Evolutionary conservation across 176 grass and related monocot species (phyloP).

Genomic region (Hordeum vulgare): MorexV3_pseudomolecules_assembly NC_058518.1:72121529-72122028

Average conservation of each 20-base stretch:
- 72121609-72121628: neutral
- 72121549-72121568: slow-evolving; percentile 25
- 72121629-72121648: neutral
- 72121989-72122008: neutral
- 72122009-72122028: neutral
- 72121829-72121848: neutral
- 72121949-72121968: neutral
- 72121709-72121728: slow-evolving; percentile 1
- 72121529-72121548: slow-evolving; percentile 39
- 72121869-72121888: neutral
- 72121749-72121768: slow-evolving; percentile 18
- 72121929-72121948: neutral
- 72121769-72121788: neutral
- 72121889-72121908: neutral
- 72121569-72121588: slow-evolving; percentile 15
- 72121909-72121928: neutral
- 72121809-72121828: neutral
- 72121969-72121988: neutral
- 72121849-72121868: neutral
- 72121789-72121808: neutral
- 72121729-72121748: slow-evolving; percentile 11
- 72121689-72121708: slow-evolving; percentile 28
- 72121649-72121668: neutral
- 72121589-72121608: neutral
- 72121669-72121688: slow-evolving; percentile 15